A percentile compares a stretch with the other conserved stretches of the same genome.
These are phyloP conservation scores for Suillus paluster DNA, from an alignment of 768 basidiomycete species.

Conservation along the genomic window DNA sequence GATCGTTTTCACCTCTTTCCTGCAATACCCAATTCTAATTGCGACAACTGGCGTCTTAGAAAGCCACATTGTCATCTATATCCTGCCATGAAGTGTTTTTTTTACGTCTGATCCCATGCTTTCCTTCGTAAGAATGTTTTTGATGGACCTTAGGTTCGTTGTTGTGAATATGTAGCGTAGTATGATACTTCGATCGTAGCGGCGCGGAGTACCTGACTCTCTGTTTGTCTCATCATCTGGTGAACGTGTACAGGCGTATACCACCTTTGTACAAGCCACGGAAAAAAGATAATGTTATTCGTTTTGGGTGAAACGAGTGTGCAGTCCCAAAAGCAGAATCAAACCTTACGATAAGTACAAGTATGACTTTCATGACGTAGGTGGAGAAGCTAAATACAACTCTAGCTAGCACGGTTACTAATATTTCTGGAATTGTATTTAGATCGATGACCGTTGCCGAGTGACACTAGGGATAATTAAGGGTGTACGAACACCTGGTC, in stretches of 20 bases:
- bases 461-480: too few species aligned
- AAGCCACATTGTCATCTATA: not conserved
- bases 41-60: not conserved
- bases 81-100: not conserved
- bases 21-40: not conserved
- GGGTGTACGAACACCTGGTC: too few species aligned
- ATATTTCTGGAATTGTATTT: too few species aligned
- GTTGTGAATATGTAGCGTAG: too few species aligned
- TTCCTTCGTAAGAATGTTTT: not conserved
- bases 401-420: too few species aligned
- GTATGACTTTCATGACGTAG: too few species aligned
- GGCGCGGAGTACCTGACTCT: too few species aligned
- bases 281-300: too few species aligned
- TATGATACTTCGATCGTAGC: too few species aligned
- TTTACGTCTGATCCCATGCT: not conserved
- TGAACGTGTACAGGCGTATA: not conserved
- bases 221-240: too few species aligned
- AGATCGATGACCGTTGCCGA: too few species aligned
- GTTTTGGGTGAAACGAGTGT: not conserved
- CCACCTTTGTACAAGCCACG: not conserved
- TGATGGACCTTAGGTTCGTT: not conserved
- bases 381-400: too few species aligned
- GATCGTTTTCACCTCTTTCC: not conserved
- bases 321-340: not conserved
- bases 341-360: not conserved